Conservation (phyloP, 768 basidiomycete genomes). For the Lactifluus rugatus region DNA sequence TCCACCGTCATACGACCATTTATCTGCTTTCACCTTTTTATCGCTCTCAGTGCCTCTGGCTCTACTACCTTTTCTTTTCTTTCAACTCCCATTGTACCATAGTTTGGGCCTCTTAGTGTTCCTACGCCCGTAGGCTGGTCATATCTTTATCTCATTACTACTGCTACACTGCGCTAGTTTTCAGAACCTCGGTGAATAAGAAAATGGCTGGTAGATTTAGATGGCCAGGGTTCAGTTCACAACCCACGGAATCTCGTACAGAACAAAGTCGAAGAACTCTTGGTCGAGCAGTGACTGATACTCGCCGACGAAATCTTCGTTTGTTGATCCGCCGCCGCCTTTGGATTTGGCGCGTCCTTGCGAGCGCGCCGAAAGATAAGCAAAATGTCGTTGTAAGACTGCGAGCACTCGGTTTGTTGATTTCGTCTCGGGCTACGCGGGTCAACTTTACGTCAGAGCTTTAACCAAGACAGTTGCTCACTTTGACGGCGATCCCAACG, state of each 20-base stretch:
- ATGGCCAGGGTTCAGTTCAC: slow-evolving; percentile 37
- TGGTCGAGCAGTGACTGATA: slow-evolving; percentile 90
- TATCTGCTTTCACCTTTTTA: slow-evolving; percentile 18
- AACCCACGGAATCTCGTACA: slow-evolving; percentile 92
- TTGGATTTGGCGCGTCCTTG: slow-evolving; percentile 39
- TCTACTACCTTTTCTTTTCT: slow-evolving; percentile 1
- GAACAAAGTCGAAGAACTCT: slow-evolving; percentile 90
- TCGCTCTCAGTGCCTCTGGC: slow-evolving; percentile 4
- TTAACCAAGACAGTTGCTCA: slow-evolving; percentile 24
- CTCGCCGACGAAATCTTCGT: slow-evolving; percentile 78
- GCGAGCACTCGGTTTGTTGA: slow-evolving; percentile 68
- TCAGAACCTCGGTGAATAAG: slow-evolving; percentile 10
- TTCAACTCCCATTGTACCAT: slow-evolving; percentile 26
- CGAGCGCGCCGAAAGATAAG: slow-evolving; percentile 68
- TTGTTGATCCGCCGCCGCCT: slow-evolving; percentile 28
- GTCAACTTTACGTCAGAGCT: neutral
- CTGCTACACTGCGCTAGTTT: slow-evolving; percentile 17
- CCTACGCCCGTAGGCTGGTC: slow-evolving; percentile 46
- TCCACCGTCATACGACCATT: slow-evolving; percentile 2
- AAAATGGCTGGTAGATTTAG: slow-evolving; percentile 11
- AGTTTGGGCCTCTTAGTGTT: slow-evolving; percentile 32
- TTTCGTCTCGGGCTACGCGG: slow-evolving; percentile 73
- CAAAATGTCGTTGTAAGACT: slow-evolving; percentile 64
- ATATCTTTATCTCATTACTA: slow-evolving; percentile 43
- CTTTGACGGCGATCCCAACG: slow-evolving; percentile 72